Percentiles rank a stretch among this genome's conserved stretches.
Evolutionary conservation across 2,329 filamentous ascomycete species (phyloP).

Genomic region (Sclerotinia spermophila): DNA sequence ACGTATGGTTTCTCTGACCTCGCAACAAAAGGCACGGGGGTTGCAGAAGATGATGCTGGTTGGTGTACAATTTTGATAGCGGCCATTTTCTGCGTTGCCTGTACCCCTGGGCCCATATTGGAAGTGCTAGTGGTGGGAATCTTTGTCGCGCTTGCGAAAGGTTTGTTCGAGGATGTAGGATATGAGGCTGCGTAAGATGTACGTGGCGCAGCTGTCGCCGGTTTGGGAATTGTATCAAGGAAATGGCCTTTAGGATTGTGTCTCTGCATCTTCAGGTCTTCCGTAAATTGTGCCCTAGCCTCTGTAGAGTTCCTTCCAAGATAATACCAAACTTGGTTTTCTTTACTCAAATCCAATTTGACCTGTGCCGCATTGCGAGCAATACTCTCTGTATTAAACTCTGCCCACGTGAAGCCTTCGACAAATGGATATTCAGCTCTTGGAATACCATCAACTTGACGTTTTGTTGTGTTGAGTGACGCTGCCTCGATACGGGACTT

Average conservation of each 20-base stretch:
- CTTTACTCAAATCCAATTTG: conserved; percentile 68
- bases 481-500: conserved; percentile 59
- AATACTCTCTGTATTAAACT: conserved; percentile 66
- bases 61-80: conserved; percentile 23
- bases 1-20: conserved; percentile 49
- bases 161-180: conserved; percentile 29
- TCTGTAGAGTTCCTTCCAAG: conserved; percentile 84
- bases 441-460: conserved; percentile 58
- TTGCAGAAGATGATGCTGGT: conserved; percentile 27
- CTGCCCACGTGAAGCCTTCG: conserved; percentile 70
- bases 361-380: conserved; percentile 56
- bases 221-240: conserved; percentile 63
- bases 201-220: conserved; percentile 42
- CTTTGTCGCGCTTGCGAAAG: conserved; percentile 30
- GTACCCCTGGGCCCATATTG: not conserved
- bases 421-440: conserved; percentile 63
- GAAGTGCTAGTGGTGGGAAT: conserved; percentile 28
- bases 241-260: conserved; percentile 70
- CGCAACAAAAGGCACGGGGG: conserved; percentile 26
- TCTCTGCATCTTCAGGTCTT: conserved; percentile 58
- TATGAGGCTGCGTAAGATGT: conserved; percentile 37
- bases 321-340: conserved; percentile 83
- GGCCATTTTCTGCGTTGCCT: not conserved
- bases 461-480: conserved; percentile 62
- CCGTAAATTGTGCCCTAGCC: conserved; percentile 85